These are phyloP conservation scores for Candida ulmi DNA, from an alignment of 805 yeast species.

Conservation along the genomic window DNA sequence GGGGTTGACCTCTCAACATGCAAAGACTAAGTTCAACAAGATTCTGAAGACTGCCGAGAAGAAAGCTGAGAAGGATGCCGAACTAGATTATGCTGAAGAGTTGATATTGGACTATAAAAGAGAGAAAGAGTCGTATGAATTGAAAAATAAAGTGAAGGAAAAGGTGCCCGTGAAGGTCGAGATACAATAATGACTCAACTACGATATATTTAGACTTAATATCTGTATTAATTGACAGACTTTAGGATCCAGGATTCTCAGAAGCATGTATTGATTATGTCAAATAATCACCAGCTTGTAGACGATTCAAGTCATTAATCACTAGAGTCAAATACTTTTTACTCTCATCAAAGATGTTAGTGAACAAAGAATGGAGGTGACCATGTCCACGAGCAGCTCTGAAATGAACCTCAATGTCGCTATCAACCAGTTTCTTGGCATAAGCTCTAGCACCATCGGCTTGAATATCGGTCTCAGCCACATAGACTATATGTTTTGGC, in stretches of 20 bases:
- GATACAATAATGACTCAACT: no score
- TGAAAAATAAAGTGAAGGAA: neutral
- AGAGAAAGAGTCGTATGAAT: neutral
- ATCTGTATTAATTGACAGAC: no score
- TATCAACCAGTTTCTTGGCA: conserved; percentile 1
- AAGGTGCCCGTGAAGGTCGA: no score
- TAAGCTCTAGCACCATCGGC: conserved; percentile 1
- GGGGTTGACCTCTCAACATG: conserved; percentile 4
- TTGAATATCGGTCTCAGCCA: conserved; percentile 1
- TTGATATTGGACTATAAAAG: neutral
- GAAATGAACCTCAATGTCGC: neutral
- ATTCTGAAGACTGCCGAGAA: conserved; percentile 1
- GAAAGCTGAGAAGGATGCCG: conserved; percentile 1
- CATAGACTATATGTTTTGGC: conserved; percentile 1
- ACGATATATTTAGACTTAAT: no score
- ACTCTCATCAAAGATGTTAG: neutral
- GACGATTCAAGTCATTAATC: neutral
- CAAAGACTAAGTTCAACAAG: conserved; percentile 2
- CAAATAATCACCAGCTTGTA: conserved; percentile 1
- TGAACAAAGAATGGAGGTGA: neutral
- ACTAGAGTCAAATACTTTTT: neutral
- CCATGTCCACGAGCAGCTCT: neutral
- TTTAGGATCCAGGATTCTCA: no score
- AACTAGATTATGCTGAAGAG: neutral
- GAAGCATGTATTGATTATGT: no score